Conservation (phyloP, 192 early-diverging fungal species). For the Obelidium mucronatum region DNA sequence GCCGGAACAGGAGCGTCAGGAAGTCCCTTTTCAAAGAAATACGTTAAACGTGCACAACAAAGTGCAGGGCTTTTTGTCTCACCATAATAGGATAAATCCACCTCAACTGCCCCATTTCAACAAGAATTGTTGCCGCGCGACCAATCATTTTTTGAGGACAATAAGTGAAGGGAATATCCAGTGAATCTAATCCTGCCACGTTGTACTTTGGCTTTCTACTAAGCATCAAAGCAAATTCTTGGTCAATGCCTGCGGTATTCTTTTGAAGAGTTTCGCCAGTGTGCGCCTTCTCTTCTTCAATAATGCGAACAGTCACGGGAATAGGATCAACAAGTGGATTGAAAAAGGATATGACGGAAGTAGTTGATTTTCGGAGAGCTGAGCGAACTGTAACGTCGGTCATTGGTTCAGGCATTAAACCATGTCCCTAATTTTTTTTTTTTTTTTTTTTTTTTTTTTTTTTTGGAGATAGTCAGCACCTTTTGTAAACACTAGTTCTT, state of each 20-base stretch:
- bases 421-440: constrained; percentile 53
- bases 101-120: constrained; percentile 46
- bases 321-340: constrained; percentile 57
- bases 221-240: constrained; percentile 47
- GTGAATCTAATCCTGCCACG: constrained; percentile 47
- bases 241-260: neutral
- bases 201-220: constrained; percentile 32
- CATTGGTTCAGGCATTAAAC: constrained; percentile 51
- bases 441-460: neutral
- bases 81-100: constrained; percentile 63
- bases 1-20: constrained; percentile 37
- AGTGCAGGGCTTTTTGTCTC: neutral
- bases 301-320: constrained; percentile 42
- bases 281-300: constrained; percentile 19
- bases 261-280: neutral
- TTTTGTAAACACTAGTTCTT: neutral
- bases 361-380: constrained; percentile 38
- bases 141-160: constrained; percentile 48
- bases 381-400: constrained; percentile 36
- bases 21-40: constrained; percentile 48
- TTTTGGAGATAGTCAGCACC: neutral
- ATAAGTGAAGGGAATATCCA: constrained; percentile 57
- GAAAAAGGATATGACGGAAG: constrained; percentile 46
- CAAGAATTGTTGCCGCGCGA: constrained; percentile 41
- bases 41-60: neutral